Percentiles rank a stretch among this genome's conserved stretches.
These are phyloP conservation scores for Fusarium lyarnte DNA, from an alignment of 2,329 filamentous ascomycete species.

Conservation along the genomic window DNA sequence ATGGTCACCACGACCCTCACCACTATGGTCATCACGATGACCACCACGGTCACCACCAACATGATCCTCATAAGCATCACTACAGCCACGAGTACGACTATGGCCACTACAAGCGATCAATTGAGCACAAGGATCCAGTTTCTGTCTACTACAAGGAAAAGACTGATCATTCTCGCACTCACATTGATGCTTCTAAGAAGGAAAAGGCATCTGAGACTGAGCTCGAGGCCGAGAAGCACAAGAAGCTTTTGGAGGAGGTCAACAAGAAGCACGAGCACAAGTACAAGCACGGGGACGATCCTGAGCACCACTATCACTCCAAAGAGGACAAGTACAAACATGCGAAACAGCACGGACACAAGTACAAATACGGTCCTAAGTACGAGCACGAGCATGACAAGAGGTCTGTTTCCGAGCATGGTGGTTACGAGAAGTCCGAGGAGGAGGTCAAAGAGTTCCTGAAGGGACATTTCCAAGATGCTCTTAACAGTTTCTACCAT, in stretches of 20 bases:
- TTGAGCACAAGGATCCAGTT: not conserved
- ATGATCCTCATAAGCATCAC: not conserved
- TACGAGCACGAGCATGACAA: not conserved
- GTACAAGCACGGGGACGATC: not conserved
- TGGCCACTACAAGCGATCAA: not conserved
- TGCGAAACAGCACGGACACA: not conserved
- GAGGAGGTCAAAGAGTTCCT: not conserved
- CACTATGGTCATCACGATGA: not conserved
- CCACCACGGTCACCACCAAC: not conserved
- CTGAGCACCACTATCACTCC: not conserved
- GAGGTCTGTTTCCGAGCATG: not conserved
- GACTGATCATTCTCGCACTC: not conserved
- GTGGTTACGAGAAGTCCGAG: not conserved
- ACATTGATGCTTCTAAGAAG: not conserved
- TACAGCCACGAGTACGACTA: not conserved
- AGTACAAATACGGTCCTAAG: not conserved
- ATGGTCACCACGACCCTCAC: not conserved
- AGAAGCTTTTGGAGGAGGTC: not conserved
- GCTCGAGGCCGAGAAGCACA: not conserved
- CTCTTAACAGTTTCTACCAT: conserved; percentile 3
- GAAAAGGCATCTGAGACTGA: not conserved
- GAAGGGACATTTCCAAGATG: not conserved
- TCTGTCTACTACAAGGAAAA: not conserved
- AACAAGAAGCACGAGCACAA: conserved; percentile 3
- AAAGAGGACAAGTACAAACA: not conserved